Percentiles rank a stretch among this genome's conserved stretches.
Evolutionary conservation across 345 rosid genomes (phyloP).

Genomic region (Jatropha curcas): DNA sequence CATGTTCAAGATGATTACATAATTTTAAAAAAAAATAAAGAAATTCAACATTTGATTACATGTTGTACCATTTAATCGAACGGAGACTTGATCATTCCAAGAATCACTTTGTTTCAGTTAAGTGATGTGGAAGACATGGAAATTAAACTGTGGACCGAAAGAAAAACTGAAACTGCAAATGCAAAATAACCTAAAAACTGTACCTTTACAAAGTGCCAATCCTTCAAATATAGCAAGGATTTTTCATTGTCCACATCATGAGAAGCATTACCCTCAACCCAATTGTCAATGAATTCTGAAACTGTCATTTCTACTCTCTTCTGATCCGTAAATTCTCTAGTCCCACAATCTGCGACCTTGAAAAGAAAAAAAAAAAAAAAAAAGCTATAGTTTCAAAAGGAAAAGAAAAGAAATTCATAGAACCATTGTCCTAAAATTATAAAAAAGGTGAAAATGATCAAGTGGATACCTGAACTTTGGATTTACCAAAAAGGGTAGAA

Average conservation of each 20-base stretch:
- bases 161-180: not conserved
- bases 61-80: not conserved
- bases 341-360: slow-evolving; percentile 85
- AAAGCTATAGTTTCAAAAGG: not conserved
- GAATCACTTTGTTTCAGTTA: not conserved
- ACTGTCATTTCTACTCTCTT: slow-evolving; percentile 83
- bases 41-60: not conserved
- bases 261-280: slow-evolving; percentile 37
- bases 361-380: not conserved
- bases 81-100: not conserved
- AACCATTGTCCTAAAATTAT: not conserved
- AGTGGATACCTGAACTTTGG: slow-evolving; percentile 73
- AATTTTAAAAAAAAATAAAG: too few species aligned
- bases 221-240: slow-evolving; percentile 74
- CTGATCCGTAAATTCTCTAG: slow-evolving; percentile 80
- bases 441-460: not conserved
- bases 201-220: slow-evolving; percentile 96
- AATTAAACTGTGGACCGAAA: not conserved
- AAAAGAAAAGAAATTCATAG: not conserved
- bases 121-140: not conserved
- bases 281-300: slow-evolving; percentile 53
- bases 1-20: not conserved
- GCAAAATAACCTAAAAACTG: not conserved
- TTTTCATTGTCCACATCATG: slow-evolving; percentile 21
- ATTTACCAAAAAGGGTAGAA: slow-evolving; percentile 63